These are phyloP conservation scores for Phytophthora capsici DNA, from an alignment of 352 stramenopile species.

Conservation along the genomic window DNA sequence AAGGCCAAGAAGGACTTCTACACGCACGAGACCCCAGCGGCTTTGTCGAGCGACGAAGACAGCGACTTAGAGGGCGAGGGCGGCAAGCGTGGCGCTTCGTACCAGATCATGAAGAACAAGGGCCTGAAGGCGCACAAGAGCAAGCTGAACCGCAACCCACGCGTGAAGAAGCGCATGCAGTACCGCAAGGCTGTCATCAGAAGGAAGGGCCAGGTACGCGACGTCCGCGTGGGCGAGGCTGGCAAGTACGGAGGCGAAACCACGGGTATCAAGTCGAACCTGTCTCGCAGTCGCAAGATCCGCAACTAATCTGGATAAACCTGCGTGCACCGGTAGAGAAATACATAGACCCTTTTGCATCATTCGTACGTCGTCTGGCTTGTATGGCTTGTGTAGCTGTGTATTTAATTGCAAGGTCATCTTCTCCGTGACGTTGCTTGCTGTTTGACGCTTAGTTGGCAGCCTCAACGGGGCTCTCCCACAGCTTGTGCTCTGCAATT, in stretches of 20 bases:
- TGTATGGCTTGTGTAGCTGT: constrained; percentile 31
- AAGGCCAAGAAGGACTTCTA: constrained; percentile 84
- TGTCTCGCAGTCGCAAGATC: constrained; percentile 91
- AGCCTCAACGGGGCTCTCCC: constrained; percentile 74
- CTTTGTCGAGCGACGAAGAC: constrained; percentile 64
- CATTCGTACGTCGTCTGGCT: constrained; percentile 1
- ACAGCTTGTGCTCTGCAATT: constrained; percentile 82
- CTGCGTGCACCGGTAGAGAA: constrained; percentile 29
- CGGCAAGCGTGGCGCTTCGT: constrained; percentile 91
- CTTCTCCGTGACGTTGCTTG: constrained; percentile 1
- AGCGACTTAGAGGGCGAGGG: constrained; percentile 81
- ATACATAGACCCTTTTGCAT: constrained; percentile 41
- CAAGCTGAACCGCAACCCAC: constrained; percentile 98
- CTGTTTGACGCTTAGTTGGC: constrained; percentile 23
- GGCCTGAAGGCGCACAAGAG: constrained; percentile 98
- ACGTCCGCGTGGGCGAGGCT: constrained; percentile 88
- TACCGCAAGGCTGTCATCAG: constrained; percentile 98
- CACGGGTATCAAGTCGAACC: constrained; percentile 91
- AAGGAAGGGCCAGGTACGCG: constrained; percentile 97
- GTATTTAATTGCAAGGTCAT: constrained; percentile 31
- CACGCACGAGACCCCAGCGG: constrained; percentile 64
- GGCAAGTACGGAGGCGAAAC: constrained; percentile 89
- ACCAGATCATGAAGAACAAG: constrained; percentile 98
- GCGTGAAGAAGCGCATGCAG: constrained; percentile 98
- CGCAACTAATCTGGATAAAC: constrained; percentile 64